phyloP scores from a whole-genome alignment of 805 yeast species.

The Candida khao-thaluensis region DNA sequence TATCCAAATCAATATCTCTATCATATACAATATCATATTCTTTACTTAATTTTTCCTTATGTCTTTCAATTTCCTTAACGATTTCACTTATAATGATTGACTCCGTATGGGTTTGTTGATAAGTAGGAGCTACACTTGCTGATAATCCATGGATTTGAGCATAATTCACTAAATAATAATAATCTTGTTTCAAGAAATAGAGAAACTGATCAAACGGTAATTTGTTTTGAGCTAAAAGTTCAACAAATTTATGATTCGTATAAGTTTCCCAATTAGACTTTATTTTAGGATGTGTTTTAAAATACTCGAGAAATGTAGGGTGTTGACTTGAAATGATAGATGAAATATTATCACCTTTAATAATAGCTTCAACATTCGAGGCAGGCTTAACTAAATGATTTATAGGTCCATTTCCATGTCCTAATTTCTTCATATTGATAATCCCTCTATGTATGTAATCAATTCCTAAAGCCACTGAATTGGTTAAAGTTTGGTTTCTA shows the following conservation, averaged over 20 bases:
- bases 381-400: conserved; percentile 55
- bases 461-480: conserved; percentile 56
- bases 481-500: conserved; percentile 42
- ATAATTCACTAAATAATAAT: conserved; percentile 65
- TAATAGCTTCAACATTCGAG: conserved; percentile 8
- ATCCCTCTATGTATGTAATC: conserved; percentile 69
- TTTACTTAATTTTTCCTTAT: conserved; percentile 46
- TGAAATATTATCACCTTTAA: conserved; percentile 3
- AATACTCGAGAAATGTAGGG: conserved; percentile 41
- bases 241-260: conserved; percentile 60
- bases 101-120: conserved; percentile 50
- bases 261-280: conserved; percentile 57
- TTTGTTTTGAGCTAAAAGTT: conserved; percentile 49
- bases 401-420: conserved; percentile 69
- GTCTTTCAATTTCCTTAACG: conserved; percentile 55
- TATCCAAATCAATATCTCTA: conserved; percentile 38
- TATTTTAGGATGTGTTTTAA: conserved; percentile 57
- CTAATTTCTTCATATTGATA: conserved; percentile 35
- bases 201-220: conserved; percentile 51
- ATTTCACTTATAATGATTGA: conserved; percentile 51
- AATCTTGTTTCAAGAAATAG: conserved; percentile 62
- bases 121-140: conserved; percentile 58
- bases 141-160: conserved; percentile 65
- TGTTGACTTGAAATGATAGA: conserved; percentile 5
- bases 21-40: conserved; percentile 41